Base-by-base conservation (phyloP, 164 flowering plant genomes). In the Berberis vulgaris region DNA sequence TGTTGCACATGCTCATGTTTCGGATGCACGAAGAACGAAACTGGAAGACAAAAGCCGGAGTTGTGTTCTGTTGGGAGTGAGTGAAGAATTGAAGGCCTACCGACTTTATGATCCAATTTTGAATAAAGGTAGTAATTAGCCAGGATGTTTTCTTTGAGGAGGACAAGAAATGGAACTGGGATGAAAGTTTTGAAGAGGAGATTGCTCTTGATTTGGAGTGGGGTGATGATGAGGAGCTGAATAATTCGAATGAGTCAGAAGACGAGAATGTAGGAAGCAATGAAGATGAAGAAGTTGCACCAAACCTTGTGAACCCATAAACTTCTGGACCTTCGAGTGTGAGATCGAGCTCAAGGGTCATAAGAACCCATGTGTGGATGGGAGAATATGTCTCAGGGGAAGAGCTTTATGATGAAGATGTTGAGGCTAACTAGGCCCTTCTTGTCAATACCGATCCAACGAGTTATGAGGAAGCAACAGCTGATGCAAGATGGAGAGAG, bases 1-100 rank as follows among this genome's bases (percentile, higher is more conserved):
- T 41, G 26, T 62, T 39, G 54, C 65, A 49, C 45, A 62, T 62
- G 65, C 8, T 38, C 65, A 62, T 60, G 49, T 60, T 2, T 50
- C 62, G 1, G 50, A 60, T 60, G 50, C 39, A 1, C 49, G 40
- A 43, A 44, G 62, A 43, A 60, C 62, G 6, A 60, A 60, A 13
- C 49, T 60, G 5, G 62, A 60, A 44, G 50, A 60, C 38, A 60
- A 45, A 4, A 60, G 62, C 5, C 3, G 12, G 0, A 60, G 50
- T 10, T 44, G 62, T 45, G 62, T 62, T 47, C 44, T 39, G 10
- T 40, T 49, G 12, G 55, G 56, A 26, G 45, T 62, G 2, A 62
- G 65, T 39, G 13, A 50, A 47, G 55, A 62, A 13, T 59, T 13
- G 2, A 59, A 59, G 6, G 62, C 47, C 8, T 59, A 59, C 6